phyloP scores from a whole-genome alignment of 148 eudicot species.

The Polygonum aviculare region DNA sequence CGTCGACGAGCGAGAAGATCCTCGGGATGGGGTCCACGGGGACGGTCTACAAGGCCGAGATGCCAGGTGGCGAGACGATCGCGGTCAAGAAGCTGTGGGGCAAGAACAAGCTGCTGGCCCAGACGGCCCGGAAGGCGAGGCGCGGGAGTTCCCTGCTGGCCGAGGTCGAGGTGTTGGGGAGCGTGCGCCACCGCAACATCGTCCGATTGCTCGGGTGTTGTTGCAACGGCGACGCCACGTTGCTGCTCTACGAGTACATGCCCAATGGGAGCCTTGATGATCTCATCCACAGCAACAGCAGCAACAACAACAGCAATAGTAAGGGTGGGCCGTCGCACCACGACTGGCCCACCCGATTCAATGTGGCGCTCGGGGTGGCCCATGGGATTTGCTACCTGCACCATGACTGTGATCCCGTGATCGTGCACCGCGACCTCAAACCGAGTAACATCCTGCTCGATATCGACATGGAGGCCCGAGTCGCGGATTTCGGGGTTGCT shows the following conservation, averaged over 20 bases:
- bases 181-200: constrained; percentile 83
- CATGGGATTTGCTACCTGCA: constrained; percentile 91
- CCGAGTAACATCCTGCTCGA: constrained; percentile 83
- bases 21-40: constrained; percentile 92
- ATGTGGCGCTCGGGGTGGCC: constrained; percentile 88
- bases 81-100: constrained; percentile 65
- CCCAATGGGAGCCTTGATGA: constrained; percentile 93
- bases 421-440: constrained; percentile 86
- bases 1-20: constrained; percentile 57
- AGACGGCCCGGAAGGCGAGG: constrained; percentile 58
- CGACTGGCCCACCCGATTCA: constrained; percentile 80
- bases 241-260: constrained; percentile 95
- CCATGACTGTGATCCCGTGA: constrained; percentile 90
- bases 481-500: constrained; percentile 95
- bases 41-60: constrained; percentile 50
- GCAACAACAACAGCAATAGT: background rate
- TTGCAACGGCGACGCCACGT: constrained; percentile 56
- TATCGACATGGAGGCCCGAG: constrained; percentile 84
- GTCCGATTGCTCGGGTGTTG: constrained; percentile 87
- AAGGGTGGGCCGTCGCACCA: background rate
- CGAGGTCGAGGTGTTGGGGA: constrained; percentile 88
- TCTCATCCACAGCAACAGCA: constrained; percentile 43
- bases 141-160: constrained; percentile 50
- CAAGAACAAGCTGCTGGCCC: constrained; percentile 68
- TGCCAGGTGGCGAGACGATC: constrained; percentile 43